These are phyloP conservation scores for Glomus cerebriforme DNA, from an alignment of 192 early-diverging fungal species.

Conservation along the genomic window DNA sequence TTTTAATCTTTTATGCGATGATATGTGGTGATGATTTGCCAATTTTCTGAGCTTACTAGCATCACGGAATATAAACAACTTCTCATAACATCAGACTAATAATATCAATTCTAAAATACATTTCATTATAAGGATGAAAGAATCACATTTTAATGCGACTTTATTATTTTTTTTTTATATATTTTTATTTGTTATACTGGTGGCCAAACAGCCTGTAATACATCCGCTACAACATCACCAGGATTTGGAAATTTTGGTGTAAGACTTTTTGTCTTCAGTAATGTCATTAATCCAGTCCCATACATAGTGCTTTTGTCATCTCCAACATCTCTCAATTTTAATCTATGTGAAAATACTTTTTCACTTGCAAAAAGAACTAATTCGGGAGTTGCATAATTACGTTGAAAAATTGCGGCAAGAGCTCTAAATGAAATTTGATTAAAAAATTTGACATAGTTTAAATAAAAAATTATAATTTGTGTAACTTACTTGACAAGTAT, in stretches of 20 bases:
- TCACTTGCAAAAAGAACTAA: constrained; percentile 55
- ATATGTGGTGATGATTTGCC: too few relatives aligned
- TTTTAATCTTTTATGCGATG: too few relatives aligned
- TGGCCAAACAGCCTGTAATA: constrained; percentile 23
- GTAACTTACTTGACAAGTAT: constrained; percentile 48
- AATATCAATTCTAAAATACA: too few relatives aligned
- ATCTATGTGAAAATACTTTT: constrained; percentile 58
- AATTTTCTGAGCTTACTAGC: too few relatives aligned
- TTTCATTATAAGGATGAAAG: too few relatives aligned
- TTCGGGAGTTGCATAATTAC: constrained; percentile 55
- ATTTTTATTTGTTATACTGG: neutral
- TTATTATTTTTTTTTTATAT: too few relatives aligned
- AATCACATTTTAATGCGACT: too few relatives aligned
- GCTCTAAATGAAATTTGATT: constrained; percentile 34
- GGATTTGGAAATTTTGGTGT: neutral
- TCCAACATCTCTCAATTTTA: constrained; percentile 32
- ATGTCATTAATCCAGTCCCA: constrained; percentile 9
- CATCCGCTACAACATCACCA: constrained; percentile 27
- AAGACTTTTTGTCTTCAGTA: neutral
- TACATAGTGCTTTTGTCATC: constrained; percentile 32
- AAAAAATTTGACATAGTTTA: neutral
- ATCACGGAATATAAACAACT: too few relatives aligned
- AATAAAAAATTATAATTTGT: neutral
- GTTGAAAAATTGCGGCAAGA: constrained; percentile 53
- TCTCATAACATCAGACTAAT: too few relatives aligned